Evolutionary conservation across 495 filamentous ascomycete species (phyloP), one percentile per base, ranked within the genome.

Genomic region (Cercophora scortea): DNA sequence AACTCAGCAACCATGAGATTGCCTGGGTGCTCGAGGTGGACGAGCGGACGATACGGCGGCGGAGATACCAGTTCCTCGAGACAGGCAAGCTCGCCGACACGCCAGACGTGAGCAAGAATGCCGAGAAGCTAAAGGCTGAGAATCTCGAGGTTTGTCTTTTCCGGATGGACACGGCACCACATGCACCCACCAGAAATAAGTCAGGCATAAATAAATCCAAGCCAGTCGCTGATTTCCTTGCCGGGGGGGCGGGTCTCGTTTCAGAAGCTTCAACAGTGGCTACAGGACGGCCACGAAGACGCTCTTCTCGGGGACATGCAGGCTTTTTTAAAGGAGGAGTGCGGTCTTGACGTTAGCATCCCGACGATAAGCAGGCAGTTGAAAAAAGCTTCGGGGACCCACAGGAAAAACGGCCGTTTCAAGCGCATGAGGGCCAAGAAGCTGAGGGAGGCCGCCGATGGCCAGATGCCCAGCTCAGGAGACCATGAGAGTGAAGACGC

Each of bases 301-400:
- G 63, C 59, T 0, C 54, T 63, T 4, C 54, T 66, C 25, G 63
- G 60, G 8, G 63, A 66, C 45, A 64, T 63, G 54, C 63, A 66
- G 44, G 35, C 45, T 35, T 66, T 59, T 32, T 48, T 66, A 33
- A 50, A 54, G 49, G 53, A 45, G 6, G 39, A 57, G 4, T 61
- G 57, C 17, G 52, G 48, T 40, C 50, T 63, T 17, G 45, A 63
- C 9, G 43, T 66, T 25, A 61, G 63, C 53, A 36, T 25, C 25
- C 25, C 25, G 25, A 25, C 25, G 25, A 25, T 25, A 25, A 16
- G 38, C 15, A 41, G 38, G 12, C 38, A 12, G 38, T 41, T 41
- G 38, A 41, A 41, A 41, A 12, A 25, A 25, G 25, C 25, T 2
- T 25, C 25, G 25, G 25, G 25, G 25, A 25, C 25, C 25, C 25